phyloP scores from a whole-genome alignment of 148 eudicot species.

The Rhododendron vialii region DNA sequence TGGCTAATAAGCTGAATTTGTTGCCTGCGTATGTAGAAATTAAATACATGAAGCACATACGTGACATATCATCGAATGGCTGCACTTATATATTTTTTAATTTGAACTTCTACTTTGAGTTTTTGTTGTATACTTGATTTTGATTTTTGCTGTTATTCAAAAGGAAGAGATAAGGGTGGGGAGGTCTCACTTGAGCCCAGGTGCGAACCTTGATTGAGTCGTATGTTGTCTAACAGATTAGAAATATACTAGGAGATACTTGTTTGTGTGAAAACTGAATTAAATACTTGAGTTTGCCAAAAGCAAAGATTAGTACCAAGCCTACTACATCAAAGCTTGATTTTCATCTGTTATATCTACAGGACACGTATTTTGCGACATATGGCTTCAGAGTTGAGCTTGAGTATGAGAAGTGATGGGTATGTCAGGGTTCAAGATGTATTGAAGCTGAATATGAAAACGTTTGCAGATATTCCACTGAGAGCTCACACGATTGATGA shows the following conservation, averaged over 20 bases:
- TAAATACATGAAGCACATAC: background rate
- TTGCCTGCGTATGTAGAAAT: background rate
- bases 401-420: conserved; percentile 85
- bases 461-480: conserved; percentile 65
- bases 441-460: conserved; percentile 58
- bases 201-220: background rate
- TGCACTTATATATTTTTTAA: background rate
- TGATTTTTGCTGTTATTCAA: background rate
- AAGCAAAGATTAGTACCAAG: background rate
- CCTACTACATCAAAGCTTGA: background rate
- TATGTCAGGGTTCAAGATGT: conserved; percentile 79
- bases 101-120: background rate
- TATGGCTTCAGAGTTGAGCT: conserved; percentile 66
- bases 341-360: background rate
- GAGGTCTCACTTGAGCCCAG: background rate
- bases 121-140: background rate
- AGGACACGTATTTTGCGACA: conserved; percentile 89
- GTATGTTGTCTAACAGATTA: background rate
- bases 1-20: background rate
- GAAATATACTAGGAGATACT: background rate
- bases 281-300: background rate
- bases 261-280: background rate
- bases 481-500: conserved; percentile 78
- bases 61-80: background rate
- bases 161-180: background rate